Conservation (phyloP, 768 basidiomycete genomes). For the Boletus sp. region DNA sequence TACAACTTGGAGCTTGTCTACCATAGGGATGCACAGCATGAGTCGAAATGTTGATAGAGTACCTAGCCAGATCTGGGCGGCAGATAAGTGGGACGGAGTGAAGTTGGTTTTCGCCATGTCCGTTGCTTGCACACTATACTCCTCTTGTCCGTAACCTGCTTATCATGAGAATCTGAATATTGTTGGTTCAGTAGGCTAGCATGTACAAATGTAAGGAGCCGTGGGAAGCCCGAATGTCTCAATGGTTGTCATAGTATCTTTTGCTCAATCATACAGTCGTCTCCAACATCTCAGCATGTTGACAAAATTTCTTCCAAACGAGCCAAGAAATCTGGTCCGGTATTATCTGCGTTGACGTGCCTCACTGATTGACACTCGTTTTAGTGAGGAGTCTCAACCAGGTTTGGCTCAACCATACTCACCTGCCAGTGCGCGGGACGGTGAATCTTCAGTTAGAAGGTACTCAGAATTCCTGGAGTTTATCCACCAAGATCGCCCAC, state of each 20-base stretch:
- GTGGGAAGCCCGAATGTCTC: too few relatives aligned
- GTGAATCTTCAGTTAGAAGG: not conserved
- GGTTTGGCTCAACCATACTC: not conserved
- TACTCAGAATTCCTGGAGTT: slow-evolving; percentile 41
- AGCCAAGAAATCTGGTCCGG: not conserved
- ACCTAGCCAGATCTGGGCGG: too few relatives aligned
- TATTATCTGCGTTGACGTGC: not conserved
- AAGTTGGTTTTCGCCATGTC: too few relatives aligned
- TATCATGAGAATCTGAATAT: too few relatives aligned
- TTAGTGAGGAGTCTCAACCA: not conserved
- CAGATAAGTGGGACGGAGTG: too few relatives aligned
- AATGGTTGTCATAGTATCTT: not conserved
- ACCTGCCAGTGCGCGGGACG: not conserved
- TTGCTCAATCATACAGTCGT: not conserved
- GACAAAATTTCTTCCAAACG: not conserved
- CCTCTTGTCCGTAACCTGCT: too few relatives aligned
- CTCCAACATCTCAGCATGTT: not conserved
- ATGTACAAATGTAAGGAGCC: too few relatives aligned
- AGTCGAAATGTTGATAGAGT: too few relatives aligned
- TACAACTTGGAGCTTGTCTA: too few relatives aligned
- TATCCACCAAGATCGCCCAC: slow-evolving; percentile 77
- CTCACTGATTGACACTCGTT: not conserved
- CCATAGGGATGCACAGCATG: too few relatives aligned
- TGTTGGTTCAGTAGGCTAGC: too few relatives aligned
- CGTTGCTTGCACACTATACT: too few relatives aligned